Evolutionary conservation across 2,329 filamentous ascomycete species (phyloP).

Genomic region (Phialophora chinensis): DNA sequence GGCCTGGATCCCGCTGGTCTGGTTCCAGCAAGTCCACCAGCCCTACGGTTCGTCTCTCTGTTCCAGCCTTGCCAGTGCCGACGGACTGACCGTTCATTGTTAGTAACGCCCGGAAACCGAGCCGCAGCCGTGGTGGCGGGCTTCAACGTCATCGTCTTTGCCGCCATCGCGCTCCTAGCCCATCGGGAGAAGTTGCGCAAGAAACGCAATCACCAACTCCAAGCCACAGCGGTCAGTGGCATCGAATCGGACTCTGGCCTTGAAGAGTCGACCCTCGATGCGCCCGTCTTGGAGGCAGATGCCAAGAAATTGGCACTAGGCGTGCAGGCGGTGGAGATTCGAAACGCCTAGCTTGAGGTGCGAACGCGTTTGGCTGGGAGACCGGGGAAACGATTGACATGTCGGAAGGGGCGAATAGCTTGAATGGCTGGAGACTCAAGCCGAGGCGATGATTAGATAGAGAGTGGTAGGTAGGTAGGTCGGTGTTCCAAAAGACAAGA

Average conservation of each 20-base stretch:
- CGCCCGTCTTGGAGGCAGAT: background rate
- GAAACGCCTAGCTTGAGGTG: slow-evolving; percentile 5
- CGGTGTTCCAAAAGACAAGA: too few species aligned
- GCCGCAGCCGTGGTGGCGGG: slow-evolving; percentile 28
- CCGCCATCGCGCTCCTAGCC: slow-evolving; percentile 19
- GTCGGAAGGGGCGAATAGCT: background rate
- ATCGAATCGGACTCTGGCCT: background rate
- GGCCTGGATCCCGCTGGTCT: slow-evolving; percentile 33
- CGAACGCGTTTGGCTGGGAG: slow-evolving; percentile 34
- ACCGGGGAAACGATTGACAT: background rate
- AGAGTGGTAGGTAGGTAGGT: too few species aligned
- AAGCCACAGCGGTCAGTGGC: background rate
- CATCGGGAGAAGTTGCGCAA: slow-evolving; percentile 27
- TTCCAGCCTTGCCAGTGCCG: background rate
- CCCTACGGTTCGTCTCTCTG: slow-evolving; percentile 25
- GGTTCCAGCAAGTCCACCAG: slow-evolving; percentile 34
- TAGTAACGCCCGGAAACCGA: slow-evolving; percentile 31
- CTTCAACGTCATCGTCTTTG: slow-evolving; percentile 28
- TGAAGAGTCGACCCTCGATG: slow-evolving; percentile 1
- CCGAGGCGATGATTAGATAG: too few species aligned
- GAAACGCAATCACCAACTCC: slow-evolving; percentile 20
- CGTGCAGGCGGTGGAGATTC: slow-evolving; percentile 13
- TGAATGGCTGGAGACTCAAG: too few species aligned
- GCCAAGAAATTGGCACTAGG: slow-evolving; percentile 7
- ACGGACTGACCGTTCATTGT: background rate